Evolutionary conservation across 192 early-diverging fungal genomes (phyloP).

Genomic region (Endogone sp.): DNA sequence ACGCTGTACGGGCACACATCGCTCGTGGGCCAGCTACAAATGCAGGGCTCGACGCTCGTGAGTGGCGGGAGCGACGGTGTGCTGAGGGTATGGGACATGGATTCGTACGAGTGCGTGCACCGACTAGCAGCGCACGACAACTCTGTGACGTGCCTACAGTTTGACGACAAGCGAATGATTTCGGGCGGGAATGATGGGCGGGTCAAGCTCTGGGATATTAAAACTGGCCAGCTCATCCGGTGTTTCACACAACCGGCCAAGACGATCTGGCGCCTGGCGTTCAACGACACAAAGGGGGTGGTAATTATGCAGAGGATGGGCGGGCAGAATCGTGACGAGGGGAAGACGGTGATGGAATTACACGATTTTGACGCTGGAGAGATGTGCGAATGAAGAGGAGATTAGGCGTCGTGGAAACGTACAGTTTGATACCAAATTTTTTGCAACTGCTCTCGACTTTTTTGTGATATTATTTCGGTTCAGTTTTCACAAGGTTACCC

Average conservation of each 20-base stretch:
- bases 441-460: too few species aligned
- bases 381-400: slow-evolving; percentile 5
- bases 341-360: slow-evolving; percentile 31
- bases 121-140: slow-evolving; percentile 67
- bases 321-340: slow-evolving; percentile 4
- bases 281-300: slow-evolving; percentile 51
- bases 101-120: slow-evolving; percentile 52
- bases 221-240: slow-evolving; percentile 78
- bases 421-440: too few species aligned
- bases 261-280: slow-evolving; percentile 78
- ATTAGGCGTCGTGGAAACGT: not conserved
- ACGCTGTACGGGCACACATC: slow-evolving; percentile 88
- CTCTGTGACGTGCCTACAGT: slow-evolving; percentile 96
- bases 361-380: slow-evolving; percentile 31
- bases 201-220: slow-evolving; percentile 93
- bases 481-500: too few species aligned
- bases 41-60: slow-evolving; percentile 63
- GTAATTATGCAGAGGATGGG: slow-evolving; percentile 54
- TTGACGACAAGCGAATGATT: slow-evolving; percentile 88
- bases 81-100: slow-evolving; percentile 87
- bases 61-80: slow-evolving; percentile 92
- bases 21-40: slow-evolving; percentile 76
- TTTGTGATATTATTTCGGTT: too few species aligned
- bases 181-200: slow-evolving; percentile 86
- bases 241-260: slow-evolving; percentile 74